phyloP scores from a whole-genome alignment of 78 protist species.

The Chrysochromulina tobinii region DNA sequence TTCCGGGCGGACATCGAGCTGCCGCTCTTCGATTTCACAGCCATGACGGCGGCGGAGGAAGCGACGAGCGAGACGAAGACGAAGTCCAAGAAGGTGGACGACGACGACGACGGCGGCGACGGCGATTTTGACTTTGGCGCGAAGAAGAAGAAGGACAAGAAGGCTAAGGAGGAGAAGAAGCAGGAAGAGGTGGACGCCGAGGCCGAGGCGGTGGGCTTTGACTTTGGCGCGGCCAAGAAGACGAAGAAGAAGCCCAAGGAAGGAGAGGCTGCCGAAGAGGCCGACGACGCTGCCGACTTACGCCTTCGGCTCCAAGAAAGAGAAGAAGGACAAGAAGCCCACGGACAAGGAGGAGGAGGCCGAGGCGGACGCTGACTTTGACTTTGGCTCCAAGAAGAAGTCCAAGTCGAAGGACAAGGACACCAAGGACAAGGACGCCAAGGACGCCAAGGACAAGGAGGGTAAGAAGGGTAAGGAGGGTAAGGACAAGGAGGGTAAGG shows the following conservation, averaged over 20 bases:
- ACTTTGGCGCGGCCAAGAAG: background rate
- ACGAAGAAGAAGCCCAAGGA: background rate
- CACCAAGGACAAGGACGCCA: constrained; percentile 12
- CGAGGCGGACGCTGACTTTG: background rate
- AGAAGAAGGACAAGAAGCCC: background rate
- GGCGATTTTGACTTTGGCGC: background rate
- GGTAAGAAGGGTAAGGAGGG: too few relatives aligned
- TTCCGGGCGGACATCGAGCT: constrained; percentile 10
- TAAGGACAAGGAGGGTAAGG: constrained; percentile 30
- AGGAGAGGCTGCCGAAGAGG: background rate
- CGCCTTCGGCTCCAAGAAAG: background rate
- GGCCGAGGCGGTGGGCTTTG: constrained; percentile 28
- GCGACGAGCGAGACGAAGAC: background rate
- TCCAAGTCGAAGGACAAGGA: constrained; percentile 14
- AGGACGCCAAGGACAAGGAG: background rate
- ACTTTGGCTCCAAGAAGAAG: background rate
- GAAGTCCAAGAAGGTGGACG: too few relatives aligned
- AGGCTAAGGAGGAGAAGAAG: too few relatives aligned
- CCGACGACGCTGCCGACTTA: background rate
- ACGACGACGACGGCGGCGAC: background rate
- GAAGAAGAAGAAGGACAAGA: constrained; percentile 29
- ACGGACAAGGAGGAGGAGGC: background rate
- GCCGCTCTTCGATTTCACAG: background rate
- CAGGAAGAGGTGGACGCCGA: background rate
- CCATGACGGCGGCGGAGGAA: background rate